Evolutionary conservation across 2,329 filamentous ascomycete species (phyloP).

Genomic region (Sporothrix luriei): DNA sequence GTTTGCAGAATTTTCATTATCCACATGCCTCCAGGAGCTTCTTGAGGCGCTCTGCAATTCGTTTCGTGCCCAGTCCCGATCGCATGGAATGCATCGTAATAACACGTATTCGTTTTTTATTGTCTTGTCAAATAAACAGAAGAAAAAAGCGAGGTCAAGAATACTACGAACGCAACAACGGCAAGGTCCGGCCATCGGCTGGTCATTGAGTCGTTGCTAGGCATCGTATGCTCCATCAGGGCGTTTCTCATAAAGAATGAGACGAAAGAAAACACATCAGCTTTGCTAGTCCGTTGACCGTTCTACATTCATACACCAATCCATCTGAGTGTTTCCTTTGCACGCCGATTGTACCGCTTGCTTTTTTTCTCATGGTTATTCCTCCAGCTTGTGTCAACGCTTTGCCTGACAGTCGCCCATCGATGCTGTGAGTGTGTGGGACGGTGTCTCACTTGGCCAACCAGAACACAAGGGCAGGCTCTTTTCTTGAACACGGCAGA

Average conservation of each 20-base stretch:
- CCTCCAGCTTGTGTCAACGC: not conserved
- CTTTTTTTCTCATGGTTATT: not conserved
- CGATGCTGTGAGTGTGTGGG: not conserved
- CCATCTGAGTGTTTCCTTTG: constrained; percentile 5
- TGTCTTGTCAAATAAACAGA: not conserved
- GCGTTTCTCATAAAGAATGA: constrained; percentile 15
- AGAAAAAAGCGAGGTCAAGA: not conserved
- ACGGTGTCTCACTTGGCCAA: constrained; percentile 27
- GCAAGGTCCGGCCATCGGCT: constrained; percentile 4
- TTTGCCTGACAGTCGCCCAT: not conserved
- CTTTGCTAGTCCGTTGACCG: not conserved
- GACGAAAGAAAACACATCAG: not conserved
- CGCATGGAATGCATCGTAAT: constrained; percentile 16
- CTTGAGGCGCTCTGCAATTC: not conserved
- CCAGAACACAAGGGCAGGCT: constrained; percentile 8
- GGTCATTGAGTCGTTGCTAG: constrained; percentile 5
- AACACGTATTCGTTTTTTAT: not conserved
- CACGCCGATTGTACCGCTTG: constrained; percentile 7
- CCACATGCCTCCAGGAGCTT: constrained; percentile 23
- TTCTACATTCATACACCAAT: not conserved
- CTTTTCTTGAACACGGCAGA: constrained; percentile 7
- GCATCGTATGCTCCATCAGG: not conserved
- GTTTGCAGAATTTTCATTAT: constrained; percentile 1
- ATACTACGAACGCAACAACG: not conserved
- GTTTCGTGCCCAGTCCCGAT: not conserved